Conservation (phyloP, 257 asterid genomes). For the Ophiorrhiza pumila region DNA sequence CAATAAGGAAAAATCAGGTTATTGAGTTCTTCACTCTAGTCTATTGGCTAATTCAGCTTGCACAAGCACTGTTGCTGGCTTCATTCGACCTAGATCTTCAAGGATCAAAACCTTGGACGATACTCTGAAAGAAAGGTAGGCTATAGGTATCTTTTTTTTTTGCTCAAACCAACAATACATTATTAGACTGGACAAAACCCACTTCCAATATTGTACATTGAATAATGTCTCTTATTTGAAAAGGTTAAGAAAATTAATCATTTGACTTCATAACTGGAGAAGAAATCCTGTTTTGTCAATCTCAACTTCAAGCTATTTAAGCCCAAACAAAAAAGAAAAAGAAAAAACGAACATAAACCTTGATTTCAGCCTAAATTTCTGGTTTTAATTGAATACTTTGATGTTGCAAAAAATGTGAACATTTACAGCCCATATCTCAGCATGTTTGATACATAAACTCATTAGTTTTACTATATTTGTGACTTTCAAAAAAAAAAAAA, state of each 20-base stretch:
- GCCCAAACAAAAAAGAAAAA: too few species aligned
- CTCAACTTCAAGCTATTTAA: not conserved
- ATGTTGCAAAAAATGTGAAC: too few species aligned
- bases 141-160: not conserved
- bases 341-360: not conserved
- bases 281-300: not conserved
- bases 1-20: not conserved
- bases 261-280: not conserved
- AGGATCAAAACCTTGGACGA: constrained; percentile 1
- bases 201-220: not conserved
- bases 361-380: too few species aligned
- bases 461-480: too few species aligned
- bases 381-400: too few species aligned
- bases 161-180: not conserved
- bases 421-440: too few species aligned
- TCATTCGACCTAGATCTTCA: not conserved
- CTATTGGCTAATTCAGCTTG: not conserved
- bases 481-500: too few species aligned
- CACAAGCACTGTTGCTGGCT: not conserved
- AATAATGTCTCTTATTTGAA: not conserved
- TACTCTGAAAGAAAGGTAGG: not conserved
- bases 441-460: too few species aligned
- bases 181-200: not conserved
- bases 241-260: too few species aligned
- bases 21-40: not conserved